A percentile compares a stretch with the other conserved stretches of the same genome.
phyloP scores from a whole-genome alignment of 441 rosid species.

The Eugenia klotzschiana region DNA sequence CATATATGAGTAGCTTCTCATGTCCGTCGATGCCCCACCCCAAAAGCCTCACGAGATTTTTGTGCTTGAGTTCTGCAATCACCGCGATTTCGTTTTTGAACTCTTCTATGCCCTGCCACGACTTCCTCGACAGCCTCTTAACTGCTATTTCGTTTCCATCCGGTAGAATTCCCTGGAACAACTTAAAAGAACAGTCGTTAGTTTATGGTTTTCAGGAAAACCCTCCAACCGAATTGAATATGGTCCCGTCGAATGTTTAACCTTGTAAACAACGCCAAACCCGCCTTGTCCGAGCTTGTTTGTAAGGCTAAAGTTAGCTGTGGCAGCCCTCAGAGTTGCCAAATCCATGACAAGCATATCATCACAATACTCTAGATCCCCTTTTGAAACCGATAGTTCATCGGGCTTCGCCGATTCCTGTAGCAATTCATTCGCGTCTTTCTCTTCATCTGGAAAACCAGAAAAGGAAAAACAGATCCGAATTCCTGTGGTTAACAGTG shows the following conservation, averaged over 20 bases:
- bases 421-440: neutral
- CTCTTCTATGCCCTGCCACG: constrained; percentile 38
- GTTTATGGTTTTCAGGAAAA: neutral
- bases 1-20: constrained; percentile 41
- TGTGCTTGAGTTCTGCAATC: constrained; percentile 39
- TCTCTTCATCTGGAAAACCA: neutral
- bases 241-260: neutral
- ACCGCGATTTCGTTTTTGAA: constrained; percentile 42
- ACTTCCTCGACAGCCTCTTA: constrained; percentile 29
- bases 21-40: constrained; percentile 31
- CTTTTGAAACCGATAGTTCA: neutral
- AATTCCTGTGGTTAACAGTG: neutral
- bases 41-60: constrained; percentile 35
- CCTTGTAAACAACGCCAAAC: constrained; percentile 17
- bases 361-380: constrained; percentile 13
- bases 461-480: neutral
- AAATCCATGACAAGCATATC: neutral
- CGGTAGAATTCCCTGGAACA: constrained; percentile 24
- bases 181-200: neutral
- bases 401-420: neutral
- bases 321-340: neutral
- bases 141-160: constrained; percentile 30
- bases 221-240: neutral
- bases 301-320: constrained; percentile 1
- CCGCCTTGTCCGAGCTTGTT: constrained; percentile 16